phyloP scores from a whole-genome alignment of 192 early-diverging fungal genomes.

The Linnemannia exigua region DNA sequence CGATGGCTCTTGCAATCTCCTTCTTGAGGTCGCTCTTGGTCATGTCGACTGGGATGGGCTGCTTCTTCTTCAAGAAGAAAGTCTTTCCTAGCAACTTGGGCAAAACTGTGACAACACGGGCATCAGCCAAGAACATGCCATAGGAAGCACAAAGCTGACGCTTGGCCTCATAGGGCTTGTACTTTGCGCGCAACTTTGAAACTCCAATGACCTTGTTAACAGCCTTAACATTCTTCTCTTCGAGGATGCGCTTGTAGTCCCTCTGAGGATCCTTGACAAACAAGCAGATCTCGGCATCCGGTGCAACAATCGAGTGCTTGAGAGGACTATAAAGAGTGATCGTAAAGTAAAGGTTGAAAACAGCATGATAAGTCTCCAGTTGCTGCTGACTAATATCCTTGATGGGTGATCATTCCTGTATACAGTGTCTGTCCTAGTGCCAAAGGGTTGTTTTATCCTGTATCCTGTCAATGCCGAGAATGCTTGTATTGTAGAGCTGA shows the following conservation, averaged over 20 bases:
- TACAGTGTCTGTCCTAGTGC: background rate
- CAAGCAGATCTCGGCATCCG: constrained; percentile 85
- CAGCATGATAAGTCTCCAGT: background rate
- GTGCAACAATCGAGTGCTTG: constrained; percentile 72
- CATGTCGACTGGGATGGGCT: constrained; percentile 82
- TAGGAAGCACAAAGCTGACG: constrained; percentile 80
- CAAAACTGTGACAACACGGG: constrained; percentile 79
- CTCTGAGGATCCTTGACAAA: constrained; percentile 90
- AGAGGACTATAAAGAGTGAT: constrained; percentile 70
- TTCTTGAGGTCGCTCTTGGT: constrained; percentile 67
- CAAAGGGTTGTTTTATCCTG: background rate
- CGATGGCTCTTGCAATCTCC: constrained; percentile 72
- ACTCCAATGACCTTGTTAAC: constrained; percentile 83
- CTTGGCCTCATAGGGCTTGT: constrained; percentile 85
- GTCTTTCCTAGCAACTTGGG: constrained; percentile 86
- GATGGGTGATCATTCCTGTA: background rate
- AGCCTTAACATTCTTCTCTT: constrained; percentile 70
- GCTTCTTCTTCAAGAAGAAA: constrained; percentile 89
- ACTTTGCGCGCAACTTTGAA: constrained; percentile 83
- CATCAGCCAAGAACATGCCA: constrained; percentile 93
- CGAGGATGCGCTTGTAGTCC: constrained; percentile 82
- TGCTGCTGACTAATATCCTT: background rate
- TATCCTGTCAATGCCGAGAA: background rate
- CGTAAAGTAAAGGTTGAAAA: background rate
- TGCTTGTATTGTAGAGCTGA: background rate